Evolutionary conservation across 306 rosid species (phyloP).

Genomic region (Dryas alaskensis): DNA sequence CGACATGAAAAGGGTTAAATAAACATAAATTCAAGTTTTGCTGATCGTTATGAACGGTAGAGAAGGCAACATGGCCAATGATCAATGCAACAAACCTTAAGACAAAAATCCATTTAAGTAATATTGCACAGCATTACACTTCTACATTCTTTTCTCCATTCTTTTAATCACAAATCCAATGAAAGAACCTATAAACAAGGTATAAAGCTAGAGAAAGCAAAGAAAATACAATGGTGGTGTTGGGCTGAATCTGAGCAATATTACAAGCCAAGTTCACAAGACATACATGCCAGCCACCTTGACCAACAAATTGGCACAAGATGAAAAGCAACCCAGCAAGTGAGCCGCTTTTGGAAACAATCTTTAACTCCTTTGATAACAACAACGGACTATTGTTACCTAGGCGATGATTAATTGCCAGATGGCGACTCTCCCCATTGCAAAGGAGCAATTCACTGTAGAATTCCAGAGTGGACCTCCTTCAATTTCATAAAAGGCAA

Average conservation of each 20-base stretch:
- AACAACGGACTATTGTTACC: not conserved
- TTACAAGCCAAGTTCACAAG: slow-evolving; percentile 7
- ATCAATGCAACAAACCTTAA: not conserved
- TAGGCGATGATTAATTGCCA: not conserved
- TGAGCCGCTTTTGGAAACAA: slow-evolving; percentile 1
- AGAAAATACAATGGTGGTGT: not conserved
- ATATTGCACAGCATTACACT: not conserved
- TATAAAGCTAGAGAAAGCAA: not conserved
- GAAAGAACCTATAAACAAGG: slow-evolving; percentile 23
- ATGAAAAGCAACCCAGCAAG: slow-evolving; percentile 9
- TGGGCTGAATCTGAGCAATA: slow-evolving; percentile 4
- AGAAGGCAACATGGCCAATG: not conserved
- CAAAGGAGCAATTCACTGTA: slow-evolving; percentile 10
- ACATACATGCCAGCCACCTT: slow-evolving; percentile 9
- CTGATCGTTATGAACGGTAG: too few species aligned
- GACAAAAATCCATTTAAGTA: not conserved
- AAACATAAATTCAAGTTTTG: too few species aligned
- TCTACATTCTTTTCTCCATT: not conserved
- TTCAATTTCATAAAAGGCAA: slow-evolving; percentile 10
- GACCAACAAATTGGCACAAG: not conserved
- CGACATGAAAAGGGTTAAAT: too few species aligned
- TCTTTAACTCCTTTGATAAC: slow-evolving; percentile 4
- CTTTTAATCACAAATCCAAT: slow-evolving; percentile 19
- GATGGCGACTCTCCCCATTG: not conserved
- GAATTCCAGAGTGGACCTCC: not conserved